phyloP scores from a whole-genome alignment of 1,139 yeast species.

The Komagataea norvegica region DNA sequence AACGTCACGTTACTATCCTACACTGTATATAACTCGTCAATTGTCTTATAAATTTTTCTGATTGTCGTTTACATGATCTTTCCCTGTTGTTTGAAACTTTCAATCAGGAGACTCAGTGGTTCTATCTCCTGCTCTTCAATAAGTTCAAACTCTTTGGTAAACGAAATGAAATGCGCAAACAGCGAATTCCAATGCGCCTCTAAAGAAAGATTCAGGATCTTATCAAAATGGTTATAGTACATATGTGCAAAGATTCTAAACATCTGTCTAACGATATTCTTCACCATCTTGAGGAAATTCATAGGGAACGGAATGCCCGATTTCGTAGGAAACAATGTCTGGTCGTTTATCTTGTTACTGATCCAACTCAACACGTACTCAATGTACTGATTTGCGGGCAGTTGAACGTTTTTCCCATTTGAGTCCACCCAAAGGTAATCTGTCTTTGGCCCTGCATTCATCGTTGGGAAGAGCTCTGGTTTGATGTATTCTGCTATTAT shows the following conservation, averaged over 20 bases:
- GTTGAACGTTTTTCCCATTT: slow-evolving; percentile 66
- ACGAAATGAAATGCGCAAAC: slow-evolving; percentile 91
- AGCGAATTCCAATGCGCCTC: slow-evolving; percentile 99
- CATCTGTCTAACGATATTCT: slow-evolving; percentile 86
- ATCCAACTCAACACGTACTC: slow-evolving; percentile 93
- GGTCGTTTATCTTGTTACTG: slow-evolving; percentile 81
- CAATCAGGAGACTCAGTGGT: slow-evolving; percentile 75
- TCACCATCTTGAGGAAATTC: slow-evolving; percentile 74
- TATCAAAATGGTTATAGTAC: slow-evolving; percentile 91
- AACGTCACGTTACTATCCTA: too few relatives aligned
- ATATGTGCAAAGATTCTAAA: slow-evolving; percentile 96
- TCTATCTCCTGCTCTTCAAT: slow-evolving; percentile 74
- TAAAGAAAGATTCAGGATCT: slow-evolving; percentile 77
- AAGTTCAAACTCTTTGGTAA: slow-evolving; percentile 77
- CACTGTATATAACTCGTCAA: too few relatives aligned
- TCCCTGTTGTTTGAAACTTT: slow-evolving; percentile 78
- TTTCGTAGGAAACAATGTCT: slow-evolving; percentile 85
- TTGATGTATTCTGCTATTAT: slow-evolving; percentile 85
- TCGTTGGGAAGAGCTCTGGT: slow-evolving; percentile 83
- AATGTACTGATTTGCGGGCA: slow-evolving; percentile 91
- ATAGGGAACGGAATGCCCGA: slow-evolving; percentile 93
- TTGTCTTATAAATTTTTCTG: too few relatives aligned
- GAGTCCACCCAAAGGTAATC: slow-evolving; percentile 91
- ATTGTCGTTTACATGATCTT: slow-evolving; percentile 55
- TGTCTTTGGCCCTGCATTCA: slow-evolving; percentile 93